Evolutionary conservation across 305 asterid species (phyloP).

Genomic region (Solanum chacoense): DNA sequence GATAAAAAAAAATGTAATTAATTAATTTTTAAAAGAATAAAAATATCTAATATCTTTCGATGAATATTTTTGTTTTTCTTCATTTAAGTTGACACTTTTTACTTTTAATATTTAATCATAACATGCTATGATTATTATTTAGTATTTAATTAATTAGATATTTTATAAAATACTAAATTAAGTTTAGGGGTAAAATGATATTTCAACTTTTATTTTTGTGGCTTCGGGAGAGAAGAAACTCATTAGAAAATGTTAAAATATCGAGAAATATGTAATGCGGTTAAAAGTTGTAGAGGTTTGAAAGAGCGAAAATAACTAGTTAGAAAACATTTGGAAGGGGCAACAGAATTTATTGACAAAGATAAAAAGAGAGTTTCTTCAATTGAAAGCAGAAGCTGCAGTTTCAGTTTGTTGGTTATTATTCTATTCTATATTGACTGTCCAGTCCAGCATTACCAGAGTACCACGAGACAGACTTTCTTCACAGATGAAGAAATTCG

Average conservation of each 20-base stretch:
- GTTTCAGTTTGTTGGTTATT: not conserved
- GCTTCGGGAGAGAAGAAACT: not conserved
- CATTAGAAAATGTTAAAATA: not conserved
- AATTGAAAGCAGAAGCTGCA: not conserved
- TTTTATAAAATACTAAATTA: not conserved
- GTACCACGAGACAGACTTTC: not conserved
- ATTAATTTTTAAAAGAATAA: too few species aligned
- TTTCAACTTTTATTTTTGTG: too few species aligned
- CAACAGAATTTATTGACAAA: not conserved
- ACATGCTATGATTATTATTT: not conserved
- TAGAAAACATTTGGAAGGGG: not conserved
- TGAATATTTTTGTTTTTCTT: not conserved
- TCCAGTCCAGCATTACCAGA: not conserved
- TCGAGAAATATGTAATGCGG: not conserved
- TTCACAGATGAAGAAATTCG: not conserved
- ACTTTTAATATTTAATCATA: not conserved
- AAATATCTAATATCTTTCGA: not conserved
- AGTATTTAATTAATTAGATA: too few species aligned
- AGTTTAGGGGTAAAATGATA: not conserved
- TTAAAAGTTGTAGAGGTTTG: not conserved
- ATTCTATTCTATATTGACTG: not conserved
- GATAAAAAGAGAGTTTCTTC: not conserved
- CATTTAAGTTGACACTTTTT: not conserved
- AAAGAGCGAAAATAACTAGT: not conserved
- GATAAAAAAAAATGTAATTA: too few species aligned